These are phyloP conservation scores for Spongiforma sp. DNA, from an alignment of 1,284 basidiomycete species.

Conservation along the genomic window DNA sequence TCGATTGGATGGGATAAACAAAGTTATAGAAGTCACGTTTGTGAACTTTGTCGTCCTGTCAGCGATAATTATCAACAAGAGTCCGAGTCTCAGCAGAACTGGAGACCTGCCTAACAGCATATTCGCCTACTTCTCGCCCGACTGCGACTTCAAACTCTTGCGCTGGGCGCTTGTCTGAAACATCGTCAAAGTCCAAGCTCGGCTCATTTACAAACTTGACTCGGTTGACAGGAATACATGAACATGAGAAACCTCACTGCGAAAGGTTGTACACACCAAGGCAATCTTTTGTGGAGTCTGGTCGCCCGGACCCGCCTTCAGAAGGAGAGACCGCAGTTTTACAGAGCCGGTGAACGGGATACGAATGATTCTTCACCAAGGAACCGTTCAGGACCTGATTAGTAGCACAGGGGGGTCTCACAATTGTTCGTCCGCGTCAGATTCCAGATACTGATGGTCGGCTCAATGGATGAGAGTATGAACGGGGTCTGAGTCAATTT, in stretches of 20 bases:
- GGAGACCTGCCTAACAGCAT: slow-evolving; percentile 62
- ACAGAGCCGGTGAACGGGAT: slow-evolving; percentile 84
- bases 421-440: slow-evolving; percentile 86
- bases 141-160: slow-evolving; percentile 74
- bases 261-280: slow-evolving; percentile 57
- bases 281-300: slow-evolving; percentile 72
- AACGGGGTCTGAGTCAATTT: too few species aligned
- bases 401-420: slow-evolving; percentile 38
- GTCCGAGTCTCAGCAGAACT: background rate
- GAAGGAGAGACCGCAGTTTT: slow-evolving; percentile 71
- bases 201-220: slow-evolving; percentile 72
- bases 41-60: slow-evolving; percentile 77
- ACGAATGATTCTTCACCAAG: slow-evolving; percentile 64
- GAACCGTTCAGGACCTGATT: slow-evolving; percentile 11
- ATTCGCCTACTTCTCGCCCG: slow-evolving; percentile 77
- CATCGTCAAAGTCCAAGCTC: slow-evolving; percentile 76
- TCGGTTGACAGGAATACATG: background rate
- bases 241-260: background rate
- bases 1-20: slow-evolving; percentile 77
- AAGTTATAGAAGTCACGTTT: slow-evolving; percentile 70
- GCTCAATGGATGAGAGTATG: slow-evolving; percentile 7
- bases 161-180: slow-evolving; percentile 59
- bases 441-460: slow-evolving; percentile 66
- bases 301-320: slow-evolving; percentile 76
- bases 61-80: background rate